A percentile compares a stretch with the other conserved stretches of the same genome.
These are phyloP conservation scores for Cyberlindnera amylophila DNA, from an alignment of 805 yeast species.

Conservation along the genomic window DNA sequence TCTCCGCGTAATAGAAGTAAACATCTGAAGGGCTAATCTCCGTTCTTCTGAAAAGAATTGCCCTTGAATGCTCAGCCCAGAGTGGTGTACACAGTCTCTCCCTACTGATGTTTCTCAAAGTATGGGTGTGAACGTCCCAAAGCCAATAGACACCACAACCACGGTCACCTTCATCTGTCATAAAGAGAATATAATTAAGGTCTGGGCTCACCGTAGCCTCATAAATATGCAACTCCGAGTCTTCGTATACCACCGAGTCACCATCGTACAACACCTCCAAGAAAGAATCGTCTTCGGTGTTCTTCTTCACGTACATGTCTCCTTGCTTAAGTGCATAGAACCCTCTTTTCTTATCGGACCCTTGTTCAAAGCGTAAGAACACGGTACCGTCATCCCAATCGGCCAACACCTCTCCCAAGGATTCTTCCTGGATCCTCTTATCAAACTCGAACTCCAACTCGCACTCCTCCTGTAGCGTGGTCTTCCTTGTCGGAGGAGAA, in stretches of 20 bases:
- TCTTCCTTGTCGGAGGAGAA: not conserved
- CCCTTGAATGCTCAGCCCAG: constrained; percentile 44
- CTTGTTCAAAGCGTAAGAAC: constrained; percentile 8
- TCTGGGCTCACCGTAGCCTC: constrained; percentile 62
- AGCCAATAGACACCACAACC: constrained; percentile 40
- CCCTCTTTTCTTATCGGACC: constrained; percentile 3
- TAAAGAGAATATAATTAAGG: constrained; percentile 50
- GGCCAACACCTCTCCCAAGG: not conserved
- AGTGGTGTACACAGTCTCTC: constrained; percentile 43
- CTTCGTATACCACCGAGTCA: constrained; percentile 38
- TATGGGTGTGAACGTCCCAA: constrained; percentile 29
- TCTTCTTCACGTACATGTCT: constrained; percentile 2
- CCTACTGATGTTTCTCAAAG: constrained; percentile 25
- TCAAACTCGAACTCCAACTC: not conserved
- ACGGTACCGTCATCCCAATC: constrained; percentile 9
- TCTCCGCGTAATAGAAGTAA: constrained; percentile 8
- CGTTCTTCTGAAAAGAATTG: constrained; percentile 7
- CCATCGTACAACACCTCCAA: constrained; percentile 47
- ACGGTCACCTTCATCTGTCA: constrained; percentile 56
- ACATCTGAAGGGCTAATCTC: constrained; percentile 10
- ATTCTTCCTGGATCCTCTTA: not conserved
- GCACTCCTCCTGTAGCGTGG: not conserved
- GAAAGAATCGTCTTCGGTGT: constrained; percentile 37
- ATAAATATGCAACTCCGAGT: constrained; percentile 44
- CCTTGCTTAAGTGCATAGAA: constrained; percentile 11